These are phyloP conservation scores for Phytophthora tubulina DNA, from an alignment of 352 stramenopile genomes.

Conservation along the genomic window DNA sequence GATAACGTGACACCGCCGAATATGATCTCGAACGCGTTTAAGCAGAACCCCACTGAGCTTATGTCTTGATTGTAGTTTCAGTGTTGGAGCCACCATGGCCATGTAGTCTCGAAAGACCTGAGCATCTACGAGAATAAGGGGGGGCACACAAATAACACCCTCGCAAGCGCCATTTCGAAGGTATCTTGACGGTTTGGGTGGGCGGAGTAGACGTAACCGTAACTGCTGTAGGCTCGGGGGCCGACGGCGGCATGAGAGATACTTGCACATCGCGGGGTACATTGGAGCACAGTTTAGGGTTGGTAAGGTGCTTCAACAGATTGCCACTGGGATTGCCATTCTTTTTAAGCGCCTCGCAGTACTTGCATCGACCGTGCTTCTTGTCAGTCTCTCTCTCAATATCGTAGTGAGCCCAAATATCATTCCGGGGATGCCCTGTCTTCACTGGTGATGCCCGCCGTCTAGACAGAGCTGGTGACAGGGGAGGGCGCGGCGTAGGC, in stretches of 20 bases:
- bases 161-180: conserved; percentile 12
- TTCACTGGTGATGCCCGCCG: not conserved
- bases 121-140: conserved; percentile 11
- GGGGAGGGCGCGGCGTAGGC: not conserved
- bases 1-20: too few species aligned
- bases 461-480: not conserved
- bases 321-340: conserved; percentile 20
- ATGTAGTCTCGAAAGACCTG: conserved; percentile 15
- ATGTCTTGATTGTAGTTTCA: not conserved
- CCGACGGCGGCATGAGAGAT: not conserved
- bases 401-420: not conserved
- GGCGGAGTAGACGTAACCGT: not conserved
- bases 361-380: conserved; percentile 15
- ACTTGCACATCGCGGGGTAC: conserved; percentile 7
- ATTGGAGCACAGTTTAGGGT: conserved; percentile 4
- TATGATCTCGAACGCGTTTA: too few species aligned
- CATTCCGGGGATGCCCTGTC: not conserved
- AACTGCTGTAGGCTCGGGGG: not conserved
- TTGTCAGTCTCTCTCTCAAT: conserved; percentile 22
- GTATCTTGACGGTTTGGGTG: not conserved
- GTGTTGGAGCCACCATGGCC: conserved; percentile 2
- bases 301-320: conserved; percentile 9
- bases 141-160: conserved; percentile 13
- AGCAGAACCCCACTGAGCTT: not conserved
- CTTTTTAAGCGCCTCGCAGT: conserved; percentile 4